phyloP scores from a whole-genome alignment of 805 yeast genomes.

The Candida loeiensis region DNA sequence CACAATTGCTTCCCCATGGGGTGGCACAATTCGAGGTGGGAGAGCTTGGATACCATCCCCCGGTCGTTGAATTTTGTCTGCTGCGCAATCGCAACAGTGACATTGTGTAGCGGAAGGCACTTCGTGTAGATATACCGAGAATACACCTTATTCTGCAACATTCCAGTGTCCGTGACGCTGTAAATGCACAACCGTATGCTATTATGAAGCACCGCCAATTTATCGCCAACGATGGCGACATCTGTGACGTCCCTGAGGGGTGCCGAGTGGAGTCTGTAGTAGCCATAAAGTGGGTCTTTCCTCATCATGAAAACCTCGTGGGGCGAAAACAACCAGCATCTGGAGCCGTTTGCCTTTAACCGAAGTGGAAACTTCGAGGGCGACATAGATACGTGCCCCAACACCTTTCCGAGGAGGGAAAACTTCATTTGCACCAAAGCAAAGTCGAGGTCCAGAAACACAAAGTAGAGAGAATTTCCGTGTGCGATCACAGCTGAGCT shows the following conservation, averaged over 20 bases:
- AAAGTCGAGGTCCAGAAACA: conserved; percentile 9
- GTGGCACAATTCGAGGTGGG: conserved; percentile 17
- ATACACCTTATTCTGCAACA: not conserved
- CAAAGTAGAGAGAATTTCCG: not conserved
- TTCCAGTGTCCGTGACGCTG: not conserved
- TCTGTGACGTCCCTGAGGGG: conserved; percentile 1
- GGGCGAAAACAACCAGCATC: not conserved
- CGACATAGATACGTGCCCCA: not conserved
- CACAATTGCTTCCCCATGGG: conserved; percentile 8
- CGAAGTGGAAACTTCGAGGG: not conserved
- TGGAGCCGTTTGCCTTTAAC: not conserved
- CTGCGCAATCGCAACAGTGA: conserved; percentile 17
- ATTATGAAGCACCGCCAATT: not conserved
- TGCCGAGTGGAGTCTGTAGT: conserved; percentile 3
- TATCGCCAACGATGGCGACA: not conserved
- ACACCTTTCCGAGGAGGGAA: not conserved
- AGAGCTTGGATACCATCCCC: conserved; percentile 14
- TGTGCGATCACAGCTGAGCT: not conserved
- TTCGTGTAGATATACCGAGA: conserved; percentile 4
- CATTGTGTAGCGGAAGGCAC: not conserved
- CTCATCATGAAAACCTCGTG: conserved; percentile 2
- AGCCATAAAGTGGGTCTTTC: conserved; percentile 1
- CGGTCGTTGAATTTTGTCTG: conserved; percentile 13
- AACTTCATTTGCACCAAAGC: conserved; percentile 6
- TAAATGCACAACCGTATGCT: not conserved